Percentiles rank a stretch among this genome's conserved stretches.
These are phyloP conservation scores for Cutaneotrichosporon sp. DNA, from an alignment of 1,284 basidiomycete genomes.

Conservation along the genomic window DNA sequence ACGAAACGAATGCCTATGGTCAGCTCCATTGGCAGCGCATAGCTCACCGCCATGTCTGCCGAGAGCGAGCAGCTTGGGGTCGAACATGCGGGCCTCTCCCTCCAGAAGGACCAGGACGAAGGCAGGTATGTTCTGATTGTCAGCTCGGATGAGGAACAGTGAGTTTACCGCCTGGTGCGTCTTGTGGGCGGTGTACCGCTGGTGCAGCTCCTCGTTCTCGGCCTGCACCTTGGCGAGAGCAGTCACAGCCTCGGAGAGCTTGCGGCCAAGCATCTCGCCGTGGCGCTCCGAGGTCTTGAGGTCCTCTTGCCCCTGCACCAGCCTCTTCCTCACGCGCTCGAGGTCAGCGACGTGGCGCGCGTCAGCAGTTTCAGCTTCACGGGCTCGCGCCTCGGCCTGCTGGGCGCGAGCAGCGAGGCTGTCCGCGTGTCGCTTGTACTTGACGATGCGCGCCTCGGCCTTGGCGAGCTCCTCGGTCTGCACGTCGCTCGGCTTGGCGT, in stretches of 20 bases:
- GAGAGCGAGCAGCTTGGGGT: conserved; percentile 18
- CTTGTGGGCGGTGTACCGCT: conserved; percentile 37
- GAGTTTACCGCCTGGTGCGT: conserved; percentile 21
- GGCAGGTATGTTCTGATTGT: background rate
- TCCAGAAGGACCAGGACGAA: conserved; percentile 31
- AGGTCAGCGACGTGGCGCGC: background rate
- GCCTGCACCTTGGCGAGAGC: background rate
- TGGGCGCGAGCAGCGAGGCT: background rate
- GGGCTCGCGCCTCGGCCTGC: background rate
- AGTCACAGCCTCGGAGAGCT: background rate
- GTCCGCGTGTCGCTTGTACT: conserved; percentile 9
- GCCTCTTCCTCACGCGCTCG: background rate
- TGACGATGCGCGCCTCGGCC: background rate
- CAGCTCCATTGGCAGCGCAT: background rate
- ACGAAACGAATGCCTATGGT: conserved; percentile 4
- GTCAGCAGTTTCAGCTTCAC: background rate
- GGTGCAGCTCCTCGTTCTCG: conserved; percentile 54
- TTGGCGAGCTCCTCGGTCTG: background rate
- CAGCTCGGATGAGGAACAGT: background rate
- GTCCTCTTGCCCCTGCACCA: background rate
- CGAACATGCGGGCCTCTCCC: conserved; percentile 33
- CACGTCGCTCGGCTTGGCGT: background rate
- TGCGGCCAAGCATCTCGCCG: background rate
- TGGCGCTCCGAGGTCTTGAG: background rate
- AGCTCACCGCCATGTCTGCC: conserved; percentile 27